A percentile compares a stretch with the other conserved stretches of the same genome.
These are phyloP conservation scores for Kandelia obovata DNA, from an alignment of 345 rosid species.

Conservation along the genomic window DNA sequence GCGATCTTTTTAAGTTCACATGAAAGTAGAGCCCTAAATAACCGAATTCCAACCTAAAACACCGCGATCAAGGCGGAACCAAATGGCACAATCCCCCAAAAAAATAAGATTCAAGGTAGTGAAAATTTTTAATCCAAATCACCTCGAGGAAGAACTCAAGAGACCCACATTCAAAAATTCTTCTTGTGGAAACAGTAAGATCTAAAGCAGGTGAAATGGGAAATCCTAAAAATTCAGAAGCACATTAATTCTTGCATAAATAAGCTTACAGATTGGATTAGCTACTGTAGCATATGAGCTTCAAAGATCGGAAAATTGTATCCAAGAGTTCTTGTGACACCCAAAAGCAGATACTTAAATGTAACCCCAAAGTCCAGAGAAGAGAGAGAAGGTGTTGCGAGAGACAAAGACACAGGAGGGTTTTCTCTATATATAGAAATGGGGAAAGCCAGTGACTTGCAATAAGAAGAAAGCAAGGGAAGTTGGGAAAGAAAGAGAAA, in stretches of 20 bases:
- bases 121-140: neutral
- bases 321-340: neutral
- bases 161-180: neutral
- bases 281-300: neutral
- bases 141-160: neutral
- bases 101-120: neutral
- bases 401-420: neutral
- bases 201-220: neutral
- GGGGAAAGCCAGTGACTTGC: neutral
- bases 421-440: neutral
- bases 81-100: neutral
- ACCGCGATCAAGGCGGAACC: neutral
- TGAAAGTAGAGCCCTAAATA: neutral
- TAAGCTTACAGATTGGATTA: neutral
- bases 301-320: neutral
- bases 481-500: neutral
- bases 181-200: neutral
- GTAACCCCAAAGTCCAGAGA: too few relatives aligned
- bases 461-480: neutral
- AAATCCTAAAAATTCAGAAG: conserved; percentile 1
- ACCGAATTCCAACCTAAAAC: neutral
- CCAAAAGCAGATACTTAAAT: neutral
- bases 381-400: neutral
- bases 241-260: neutral
- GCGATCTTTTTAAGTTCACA: conserved; percentile 6